phyloP scores from a whole-genome alignment of 2,329 filamentous ascomycete species.

The Trichoderma citrinoviride region DNA sequence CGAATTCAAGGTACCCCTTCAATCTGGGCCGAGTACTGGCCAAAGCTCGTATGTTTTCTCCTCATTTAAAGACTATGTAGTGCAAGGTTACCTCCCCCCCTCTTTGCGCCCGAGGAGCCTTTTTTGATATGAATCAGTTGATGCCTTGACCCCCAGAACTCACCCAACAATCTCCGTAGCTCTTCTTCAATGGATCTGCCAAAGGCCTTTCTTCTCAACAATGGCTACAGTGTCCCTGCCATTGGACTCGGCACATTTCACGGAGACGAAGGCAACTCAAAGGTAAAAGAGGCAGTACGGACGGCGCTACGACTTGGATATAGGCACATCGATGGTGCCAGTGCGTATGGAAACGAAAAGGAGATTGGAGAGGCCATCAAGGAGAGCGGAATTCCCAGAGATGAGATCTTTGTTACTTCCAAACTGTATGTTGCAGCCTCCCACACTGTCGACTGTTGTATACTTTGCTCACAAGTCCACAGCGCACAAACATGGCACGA shows the following conservation, averaged over 20 bases:
- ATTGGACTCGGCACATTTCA: constrained; percentile 5
- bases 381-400: background rate
- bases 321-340: constrained; percentile 10
- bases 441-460: background rate
- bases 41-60: no score
- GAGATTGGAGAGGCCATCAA: constrained; percentile 2
- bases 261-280: constrained; percentile 1
- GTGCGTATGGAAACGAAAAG: constrained; percentile 10
- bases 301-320: background rate
- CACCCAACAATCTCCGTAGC: background rate
- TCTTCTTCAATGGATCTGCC: background rate
- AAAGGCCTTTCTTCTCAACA: background rate
- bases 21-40: no score
- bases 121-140: no score
- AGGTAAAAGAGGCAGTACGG: background rate
- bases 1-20: no score
- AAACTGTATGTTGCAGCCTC: background rate
- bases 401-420: constrained; percentile 6
- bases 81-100: no score
- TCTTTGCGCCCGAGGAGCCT: no score
- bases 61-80: no score
- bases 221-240: background rate
- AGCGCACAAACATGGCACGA: constrained; percentile 16
- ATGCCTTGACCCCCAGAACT: background rate
- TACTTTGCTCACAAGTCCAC: background rate